Evolutionary conservation across 768 basidiomycete genomes (phyloP).

Genomic region (Dendrothele bispora): DNA sequence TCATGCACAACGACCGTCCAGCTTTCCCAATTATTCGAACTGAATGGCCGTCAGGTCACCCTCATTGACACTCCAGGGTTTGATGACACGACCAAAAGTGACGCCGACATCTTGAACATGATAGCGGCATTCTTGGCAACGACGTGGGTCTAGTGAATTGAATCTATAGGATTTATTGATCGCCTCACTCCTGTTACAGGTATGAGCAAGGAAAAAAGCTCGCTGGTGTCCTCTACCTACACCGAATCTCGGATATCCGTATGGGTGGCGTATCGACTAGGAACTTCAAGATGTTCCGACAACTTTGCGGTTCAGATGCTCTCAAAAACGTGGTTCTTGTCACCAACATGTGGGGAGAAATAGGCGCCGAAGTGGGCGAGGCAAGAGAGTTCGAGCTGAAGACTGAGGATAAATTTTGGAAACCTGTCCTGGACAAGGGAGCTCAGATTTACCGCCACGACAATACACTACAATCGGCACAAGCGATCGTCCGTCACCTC

Average conservation of each 20-base stretch:
- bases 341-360: conserved; percentile 55
- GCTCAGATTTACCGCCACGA: conserved; percentile 43
- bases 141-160: conserved; percentile 11
- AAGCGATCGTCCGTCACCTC: conserved; percentile 31
- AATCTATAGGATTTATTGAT: not conserved
- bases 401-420: conserved; percentile 46
- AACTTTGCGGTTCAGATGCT: conserved; percentile 50
- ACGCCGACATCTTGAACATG: conserved; percentile 34
- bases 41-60: conserved; percentile 27
- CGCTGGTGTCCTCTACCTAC: conserved; percentile 48
- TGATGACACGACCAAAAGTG: conserved; percentile 35
- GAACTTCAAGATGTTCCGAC: conserved; percentile 51
- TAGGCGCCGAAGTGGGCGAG: conserved; percentile 36
- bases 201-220: conserved; percentile 25
- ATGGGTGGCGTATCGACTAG: conserved; percentile 50
- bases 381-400: conserved; percentile 46
- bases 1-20: conserved; percentile 38
- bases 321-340: conserved; percentile 52
- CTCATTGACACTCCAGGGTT: conserved; percentile 48
- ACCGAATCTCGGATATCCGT: conserved; percentile 51
- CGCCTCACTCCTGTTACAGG: not conserved
- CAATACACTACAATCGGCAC: conserved; percentile 32
- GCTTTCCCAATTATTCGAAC: conserved; percentile 24
- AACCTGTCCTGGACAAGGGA: conserved; percentile 48
- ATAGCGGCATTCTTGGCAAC: conserved; percentile 23